These are phyloP conservation scores for Kuraishia piskuri DNA, from an alignment of 805 yeast genomes.

Conservation along the genomic window DNA sequence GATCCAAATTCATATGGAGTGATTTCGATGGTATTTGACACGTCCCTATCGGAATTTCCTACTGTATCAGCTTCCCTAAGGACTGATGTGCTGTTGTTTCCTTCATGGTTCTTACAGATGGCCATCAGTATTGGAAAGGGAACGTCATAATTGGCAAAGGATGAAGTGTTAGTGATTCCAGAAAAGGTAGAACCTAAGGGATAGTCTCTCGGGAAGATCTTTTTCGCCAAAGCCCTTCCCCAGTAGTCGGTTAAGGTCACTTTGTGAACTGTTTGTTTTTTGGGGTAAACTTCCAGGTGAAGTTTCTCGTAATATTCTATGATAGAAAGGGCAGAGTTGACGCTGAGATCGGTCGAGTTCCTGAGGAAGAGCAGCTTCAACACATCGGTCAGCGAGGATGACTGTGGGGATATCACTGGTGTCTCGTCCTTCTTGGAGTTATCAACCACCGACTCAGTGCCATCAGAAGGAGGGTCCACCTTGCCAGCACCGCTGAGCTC, in stretches of 20 bases:
- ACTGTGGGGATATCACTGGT: conserved; percentile 7
- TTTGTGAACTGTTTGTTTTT: conserved; percentile 43
- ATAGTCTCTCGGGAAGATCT: conserved; percentile 30
- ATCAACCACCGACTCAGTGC: background rate
- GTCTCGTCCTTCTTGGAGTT: conserved; percentile 2
- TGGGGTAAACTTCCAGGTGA: conserved; percentile 45
- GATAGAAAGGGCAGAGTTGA: conserved; percentile 12
- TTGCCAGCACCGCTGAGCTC: background rate
- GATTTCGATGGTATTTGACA: conserved; percentile 46
- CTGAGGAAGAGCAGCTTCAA: conserved; percentile 7
- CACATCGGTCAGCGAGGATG: conserved; percentile 8
- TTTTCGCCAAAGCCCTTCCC: conserved; percentile 52
- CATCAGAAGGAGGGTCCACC: background rate
- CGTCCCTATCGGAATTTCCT: no score
- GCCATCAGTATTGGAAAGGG: conserved; percentile 44
- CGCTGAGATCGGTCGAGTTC: background rate
- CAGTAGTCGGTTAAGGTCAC: conserved; percentile 60
- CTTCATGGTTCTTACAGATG: conserved; percentile 27
- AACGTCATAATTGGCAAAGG: conserved; percentile 28
- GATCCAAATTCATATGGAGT: conserved; percentile 64
- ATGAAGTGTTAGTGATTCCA: conserved; percentile 24
- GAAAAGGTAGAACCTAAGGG: conserved; percentile 30
- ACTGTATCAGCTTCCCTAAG: conserved; percentile 11
- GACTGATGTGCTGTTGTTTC: conserved; percentile 12
- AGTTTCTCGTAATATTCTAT: conserved; percentile 41